Evolutionary conservation across 2,329 filamentous ascomycete genomes (phyloP).

Genomic region (Colletotrichum lupini): DNA sequence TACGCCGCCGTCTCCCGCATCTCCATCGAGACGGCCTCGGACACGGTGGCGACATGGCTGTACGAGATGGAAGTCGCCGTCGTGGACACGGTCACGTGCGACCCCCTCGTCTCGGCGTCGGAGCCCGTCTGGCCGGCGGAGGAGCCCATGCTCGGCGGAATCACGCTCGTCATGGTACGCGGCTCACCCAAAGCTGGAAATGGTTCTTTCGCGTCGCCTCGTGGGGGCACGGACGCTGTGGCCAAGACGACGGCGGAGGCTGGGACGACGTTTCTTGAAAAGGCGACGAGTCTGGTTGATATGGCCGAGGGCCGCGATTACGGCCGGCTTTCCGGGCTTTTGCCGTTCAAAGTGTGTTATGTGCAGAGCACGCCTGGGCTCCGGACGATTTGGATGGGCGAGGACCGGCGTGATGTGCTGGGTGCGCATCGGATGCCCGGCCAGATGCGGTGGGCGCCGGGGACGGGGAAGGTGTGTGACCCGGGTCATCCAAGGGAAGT

Average conservation of each 20-base stretch:
- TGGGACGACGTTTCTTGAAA: slow-evolving; percentile 1
- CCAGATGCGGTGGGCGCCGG: slow-evolving; percentile 40
- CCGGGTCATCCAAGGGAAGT: slow-evolving; percentile 13
- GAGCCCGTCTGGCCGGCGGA: slow-evolving; percentile 36
- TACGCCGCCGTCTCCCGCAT: slow-evolving; percentile 52
- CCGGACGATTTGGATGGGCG: slow-evolving; percentile 51
- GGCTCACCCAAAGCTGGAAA: not conserved
- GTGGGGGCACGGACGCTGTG: not conserved
- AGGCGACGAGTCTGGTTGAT: slow-evolving; percentile 4
- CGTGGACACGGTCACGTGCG: slow-evolving; percentile 40
- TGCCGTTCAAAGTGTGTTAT: slow-evolving; percentile 57
- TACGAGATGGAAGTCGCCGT: slow-evolving; percentile 51
- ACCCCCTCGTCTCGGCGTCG: slow-evolving; percentile 41
- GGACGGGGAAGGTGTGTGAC: slow-evolving; percentile 25
- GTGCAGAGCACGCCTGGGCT: slow-evolving; percentile 51
- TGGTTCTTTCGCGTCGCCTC: not conserved
- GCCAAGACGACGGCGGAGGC: slow-evolving; percentile 8
- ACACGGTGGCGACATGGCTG: slow-evolving; percentile 38
- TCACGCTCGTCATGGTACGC: slow-evolving; percentile 34
- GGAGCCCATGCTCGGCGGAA: slow-evolving; percentile 30
- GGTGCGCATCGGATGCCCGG: slow-evolving; percentile 53
- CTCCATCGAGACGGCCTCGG: slow-evolving; percentile 38
- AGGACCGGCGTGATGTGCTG: slow-evolving; percentile 55
- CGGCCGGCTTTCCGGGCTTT: slow-evolving; percentile 52
- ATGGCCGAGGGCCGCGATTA: slow-evolving; percentile 31